Evolutionary conservation across 1,284 basidiomycete species (phyloP), one percentile per base, ranked within the genome.

Genomic region (Pholiota adiposa): DNA sequence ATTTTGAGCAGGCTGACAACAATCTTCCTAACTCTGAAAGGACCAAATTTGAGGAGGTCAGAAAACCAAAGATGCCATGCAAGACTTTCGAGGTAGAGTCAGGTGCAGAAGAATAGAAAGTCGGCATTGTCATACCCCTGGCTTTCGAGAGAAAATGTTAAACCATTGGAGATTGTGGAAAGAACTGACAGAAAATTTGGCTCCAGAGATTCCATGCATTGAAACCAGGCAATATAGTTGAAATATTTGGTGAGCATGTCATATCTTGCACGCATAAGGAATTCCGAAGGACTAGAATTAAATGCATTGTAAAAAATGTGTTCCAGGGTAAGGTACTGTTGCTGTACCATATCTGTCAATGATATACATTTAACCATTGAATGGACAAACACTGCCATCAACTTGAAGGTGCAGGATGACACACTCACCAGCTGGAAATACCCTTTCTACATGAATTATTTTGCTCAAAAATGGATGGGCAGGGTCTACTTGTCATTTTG

Each of bases 81-180:
- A 27, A 53, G 14, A 14, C 18, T 40, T 16, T 53, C 38, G 5
- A 53, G 27, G 19, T 43, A 53, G 14, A 53, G 51, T 4, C 51
- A 38, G 14, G 36, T 19, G 18, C 51, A 53, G 9, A 53, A 53
- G 23, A 53, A 53, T 19, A 53, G 18, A 38, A 53, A 53, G 36
- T 53, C 38, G 12, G 25, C 38, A 1, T 14, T 43, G 36, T 43
- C 25, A 14, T 53, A 43, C 12, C 51, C 51, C 11, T 43, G 36
- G 21, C 51, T 53, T 1, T 53, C 38, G 27, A 53, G 36, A 19
- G 51, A 53, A 1, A 40, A 19, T 6, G 3, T 21, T n/a, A 53
- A 19, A 43, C 51, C n/a, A 11, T 21, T 25, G 3, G 51, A 53
- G 14, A 53, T 41, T 6, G 18, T 43, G 1, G 12, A 16, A 43